Conservation (phyloP, 192 early-diverging fungal genomes). For the Coemansia sp. region DNA sequence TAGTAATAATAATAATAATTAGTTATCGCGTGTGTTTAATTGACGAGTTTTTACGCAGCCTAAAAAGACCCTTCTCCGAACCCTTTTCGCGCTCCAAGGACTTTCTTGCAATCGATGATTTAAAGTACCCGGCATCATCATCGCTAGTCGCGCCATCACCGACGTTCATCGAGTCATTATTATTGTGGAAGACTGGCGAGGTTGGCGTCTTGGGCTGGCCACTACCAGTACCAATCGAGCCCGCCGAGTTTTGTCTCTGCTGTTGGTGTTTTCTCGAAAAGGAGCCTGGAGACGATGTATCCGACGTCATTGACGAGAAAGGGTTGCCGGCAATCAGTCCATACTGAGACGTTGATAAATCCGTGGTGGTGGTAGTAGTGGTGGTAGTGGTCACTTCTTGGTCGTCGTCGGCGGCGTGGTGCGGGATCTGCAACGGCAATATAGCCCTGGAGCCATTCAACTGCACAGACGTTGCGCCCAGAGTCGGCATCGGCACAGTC, state of each 20-base stretch:
- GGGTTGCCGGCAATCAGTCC: neutral
- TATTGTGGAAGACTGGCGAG: slow-evolving; percentile 26
- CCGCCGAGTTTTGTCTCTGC: slow-evolving; percentile 11
- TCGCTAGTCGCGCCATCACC: slow-evolving; percentile 16
- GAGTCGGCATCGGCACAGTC: slow-evolving; percentile 30
- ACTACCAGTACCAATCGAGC: neutral
- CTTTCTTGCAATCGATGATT: slow-evolving; percentile 11
- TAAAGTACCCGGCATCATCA: slow-evolving; percentile 47
- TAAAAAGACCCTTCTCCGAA: slow-evolving; percentile 23
- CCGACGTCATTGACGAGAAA: neutral
- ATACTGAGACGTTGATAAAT: neutral
- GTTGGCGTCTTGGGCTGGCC: slow-evolving; percentile 22
- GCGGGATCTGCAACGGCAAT: slow-evolving; percentile 5
- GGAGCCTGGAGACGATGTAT: neutral
- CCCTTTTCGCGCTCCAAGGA: slow-evolving; percentile 28
- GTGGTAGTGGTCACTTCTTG: too few species aligned
- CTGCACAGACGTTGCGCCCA: neutral
- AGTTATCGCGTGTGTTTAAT: slow-evolving; percentile 34
- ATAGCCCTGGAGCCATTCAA: slow-evolving; percentile 8
- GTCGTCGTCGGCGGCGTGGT: too few species aligned
- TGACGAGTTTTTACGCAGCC: slow-evolving; percentile 45
- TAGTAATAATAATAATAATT: neutral
- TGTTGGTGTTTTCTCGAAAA: neutral
- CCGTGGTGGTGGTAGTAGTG: neutral
- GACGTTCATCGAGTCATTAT: slow-evolving; percentile 7